Base-by-base conservation (phyloP, 345 rosid genomes). In the Microcos paniculata region DNA sequence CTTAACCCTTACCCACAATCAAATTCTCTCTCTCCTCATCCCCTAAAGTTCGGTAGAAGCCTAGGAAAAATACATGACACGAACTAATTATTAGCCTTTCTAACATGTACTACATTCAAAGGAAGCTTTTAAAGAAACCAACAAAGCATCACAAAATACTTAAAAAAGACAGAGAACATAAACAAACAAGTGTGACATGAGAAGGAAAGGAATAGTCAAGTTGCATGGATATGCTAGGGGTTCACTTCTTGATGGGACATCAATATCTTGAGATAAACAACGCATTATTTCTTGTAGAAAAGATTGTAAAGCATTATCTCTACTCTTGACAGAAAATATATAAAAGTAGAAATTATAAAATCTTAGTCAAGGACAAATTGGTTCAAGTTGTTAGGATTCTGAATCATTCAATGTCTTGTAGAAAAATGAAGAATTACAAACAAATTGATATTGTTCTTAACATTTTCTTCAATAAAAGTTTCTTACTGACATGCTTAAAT, bases 181-280 rank as follows among this genome's bases (percentile, higher is more conserved):
- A 66, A 35, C 16, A 16, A 28, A 2, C 3, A 8, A 49, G 58
- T 28, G 59, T 51, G 73, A 69, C 43, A 49, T 19, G n/a, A 59
- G 40, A 61, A 30, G 15, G 59, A 63, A 63, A 63, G 10, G 28
- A 35, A 11, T 30, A 11, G 43, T 69, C 73, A 69, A 19, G 73
- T 49, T 30, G 59, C 59, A 30, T 49, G 59, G 43, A 52, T 4
- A 46, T 28, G 40, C 57, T 18, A 48, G 72, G 38, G 45, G 24
- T 49, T 69, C 45, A 30, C 28, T 49, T 30, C 73, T n/a, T 69
- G 73, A 49, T 19, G 73, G 55, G 59, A 69, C 73, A 51, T 2
- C 59, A 69, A 30, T 51, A 49, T 69, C 59, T 69, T 69, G 45
- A 51, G 73, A 51, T 69, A 51, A 30, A 26, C 28, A 31, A 49